Conservation (phyloP, 805 yeast species). For the Alloascoidea hylecoeti region DNA sequence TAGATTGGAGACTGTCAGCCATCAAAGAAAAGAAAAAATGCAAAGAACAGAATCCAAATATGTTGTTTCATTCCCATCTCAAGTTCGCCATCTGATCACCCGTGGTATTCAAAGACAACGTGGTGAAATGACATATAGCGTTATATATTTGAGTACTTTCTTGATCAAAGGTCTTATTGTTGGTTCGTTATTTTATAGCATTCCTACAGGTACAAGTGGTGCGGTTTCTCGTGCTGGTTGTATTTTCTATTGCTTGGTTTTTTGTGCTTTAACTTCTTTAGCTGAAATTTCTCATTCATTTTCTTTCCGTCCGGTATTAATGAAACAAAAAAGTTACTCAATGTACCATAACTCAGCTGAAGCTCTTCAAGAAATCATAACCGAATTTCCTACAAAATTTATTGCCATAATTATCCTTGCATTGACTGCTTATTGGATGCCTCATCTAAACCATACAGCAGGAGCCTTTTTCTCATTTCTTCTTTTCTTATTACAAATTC, state of each 20-base stretch:
- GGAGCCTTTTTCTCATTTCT: conserved; percentile 39
- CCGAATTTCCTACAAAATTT: conserved; percentile 51
- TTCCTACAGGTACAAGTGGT: conserved; percentile 34
- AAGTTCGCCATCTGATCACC: conserved; percentile 28
- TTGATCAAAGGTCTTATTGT: conserved; percentile 39
- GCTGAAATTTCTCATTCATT: conserved; percentile 37
- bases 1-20: conserved; percentile 19
- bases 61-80: no score
- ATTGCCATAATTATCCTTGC: conserved; percentile 28
- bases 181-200: conserved; percentile 47
- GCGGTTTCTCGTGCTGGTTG: conserved; percentile 55
- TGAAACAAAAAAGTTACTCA: conserved; percentile 59
- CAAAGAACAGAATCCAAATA: conserved; percentile 20
- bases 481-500: conserved; percentile 27
- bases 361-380: conserved; percentile 44
- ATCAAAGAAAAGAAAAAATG: conserved; percentile 23
- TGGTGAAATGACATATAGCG: conserved; percentile 40
- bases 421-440: conserved; percentile 41
- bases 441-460: conserved; percentile 30
- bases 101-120: conserved; percentile 24
- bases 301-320: conserved; percentile 42
- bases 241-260: conserved; percentile 43
- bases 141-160: conserved; percentile 31
- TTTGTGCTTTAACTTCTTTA: conserved; percentile 45
- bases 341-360: conserved; percentile 66